These are phyloP conservation scores for Ceratobasidium sp. DNA, from an alignment of 1,284 basidiomycete species.

Conservation along the genomic window DNA sequence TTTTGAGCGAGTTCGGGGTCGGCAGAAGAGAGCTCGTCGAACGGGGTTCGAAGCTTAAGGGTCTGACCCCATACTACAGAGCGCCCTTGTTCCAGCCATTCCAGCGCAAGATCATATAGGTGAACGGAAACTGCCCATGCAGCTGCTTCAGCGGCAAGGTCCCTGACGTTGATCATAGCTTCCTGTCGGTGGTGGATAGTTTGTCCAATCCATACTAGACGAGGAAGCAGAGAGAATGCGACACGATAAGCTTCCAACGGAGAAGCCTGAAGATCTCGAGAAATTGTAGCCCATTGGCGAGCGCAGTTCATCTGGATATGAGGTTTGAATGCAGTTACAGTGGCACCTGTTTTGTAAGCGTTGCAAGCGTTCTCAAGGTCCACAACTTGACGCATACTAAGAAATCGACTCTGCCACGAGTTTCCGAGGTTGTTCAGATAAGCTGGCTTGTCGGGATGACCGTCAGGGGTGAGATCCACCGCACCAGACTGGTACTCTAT, in stretches of 20 bases:
- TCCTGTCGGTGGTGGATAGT: neutral
- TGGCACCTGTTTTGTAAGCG: neutral
- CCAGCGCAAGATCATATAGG: constrained; percentile 24
- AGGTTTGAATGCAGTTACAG: neutral
- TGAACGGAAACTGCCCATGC: constrained; percentile 23
- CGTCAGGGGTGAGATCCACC: neutral
- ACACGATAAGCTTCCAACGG: neutral
- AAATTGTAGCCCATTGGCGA: neutral
- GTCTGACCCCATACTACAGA: constrained; percentile 38
- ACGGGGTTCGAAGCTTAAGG: constrained; percentile 28
- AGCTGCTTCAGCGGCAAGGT: constrained; percentile 33
- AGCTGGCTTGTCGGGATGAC: neutral
- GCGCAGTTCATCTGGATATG: neutral
- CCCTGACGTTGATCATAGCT: neutral
- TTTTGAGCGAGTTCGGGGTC: constrained; percentile 19
- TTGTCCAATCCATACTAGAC: constrained; percentile 31
- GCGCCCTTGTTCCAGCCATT: constrained; percentile 41
- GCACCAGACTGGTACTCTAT: neutral
- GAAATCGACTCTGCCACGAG: neutral
- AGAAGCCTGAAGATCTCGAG: too few species aligned
- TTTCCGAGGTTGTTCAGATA: neutral
- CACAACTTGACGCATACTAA: neutral
- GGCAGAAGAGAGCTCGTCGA: constrained; percentile 9
- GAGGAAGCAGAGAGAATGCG: constrained; percentile 20
- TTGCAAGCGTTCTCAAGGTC: neutral